Conservation (phyloP, 2,329 filamentous ascomycete genomes). For the Sporothrix euskadiensis region DNA sequence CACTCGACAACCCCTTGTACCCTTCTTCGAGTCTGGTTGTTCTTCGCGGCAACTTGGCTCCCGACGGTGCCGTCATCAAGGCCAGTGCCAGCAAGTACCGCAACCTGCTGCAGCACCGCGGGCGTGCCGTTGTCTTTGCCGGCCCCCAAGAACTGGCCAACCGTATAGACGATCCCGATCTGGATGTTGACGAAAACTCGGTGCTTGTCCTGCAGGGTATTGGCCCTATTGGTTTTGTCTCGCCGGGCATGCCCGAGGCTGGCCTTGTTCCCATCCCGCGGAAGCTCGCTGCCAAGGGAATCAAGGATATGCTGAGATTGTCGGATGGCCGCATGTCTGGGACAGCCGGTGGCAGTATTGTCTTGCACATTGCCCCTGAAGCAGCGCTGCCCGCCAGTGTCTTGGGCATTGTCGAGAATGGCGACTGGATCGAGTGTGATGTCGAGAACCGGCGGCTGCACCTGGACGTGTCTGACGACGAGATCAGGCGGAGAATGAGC, state of each 20-base stretch:
- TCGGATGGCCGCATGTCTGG: conserved; percentile 88
- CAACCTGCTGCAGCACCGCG: conserved; percentile 49
- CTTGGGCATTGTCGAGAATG: conserved; percentile 72
- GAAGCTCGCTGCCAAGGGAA: conserved; percentile 71
- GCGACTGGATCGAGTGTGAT: conserved; percentile 78
- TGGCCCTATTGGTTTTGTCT: conserved; percentile 59
- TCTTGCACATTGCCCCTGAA: conserved; percentile 84
- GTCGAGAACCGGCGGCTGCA: conserved; percentile 63
- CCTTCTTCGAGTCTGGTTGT: conserved; percentile 77
- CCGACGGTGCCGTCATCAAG: conserved; percentile 81
- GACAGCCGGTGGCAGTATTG: conserved; percentile 85
- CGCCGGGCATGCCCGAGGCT: conserved; percentile 92
- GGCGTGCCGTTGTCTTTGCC: conserved; percentile 63
- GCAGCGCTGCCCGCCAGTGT: conserved; percentile 74
- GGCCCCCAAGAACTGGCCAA: conserved; percentile 74
- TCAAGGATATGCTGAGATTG: conserved; percentile 78
- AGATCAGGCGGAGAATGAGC: conserved; percentile 61
- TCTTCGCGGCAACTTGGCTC: conserved; percentile 78
- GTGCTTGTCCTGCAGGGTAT: conserved; percentile 87
- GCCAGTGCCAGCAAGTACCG: conserved; percentile 84
- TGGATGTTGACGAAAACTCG: conserved; percentile 60
- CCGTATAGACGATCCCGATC: conserved; percentile 56
- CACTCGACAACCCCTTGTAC: conserved; percentile 67
- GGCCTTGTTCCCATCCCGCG: conserved; percentile 65
- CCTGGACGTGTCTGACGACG: conserved; percentile 65